Base-by-base conservation (phyloP, 208 protist genomes). In the Wallacemonas collosoma region DNA sequence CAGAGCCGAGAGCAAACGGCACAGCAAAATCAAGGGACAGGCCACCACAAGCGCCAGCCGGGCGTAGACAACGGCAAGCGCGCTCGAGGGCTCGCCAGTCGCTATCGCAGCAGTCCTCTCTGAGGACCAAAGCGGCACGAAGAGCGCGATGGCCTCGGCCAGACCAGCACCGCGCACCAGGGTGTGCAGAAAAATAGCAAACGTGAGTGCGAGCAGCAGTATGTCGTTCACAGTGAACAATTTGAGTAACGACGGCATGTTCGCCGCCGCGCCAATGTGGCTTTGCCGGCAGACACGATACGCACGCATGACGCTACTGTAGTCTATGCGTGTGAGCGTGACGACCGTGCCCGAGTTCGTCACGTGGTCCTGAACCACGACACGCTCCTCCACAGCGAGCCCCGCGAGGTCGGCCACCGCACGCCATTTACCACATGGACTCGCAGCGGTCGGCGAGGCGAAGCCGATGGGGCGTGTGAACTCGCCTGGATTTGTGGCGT, bases 251-350 rank as follows among this genome's bases (percentile, higher is more conserved):
- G 76, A 75, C 43, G 57, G 68, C 3, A 66, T 61, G 44, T 26
- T 43, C 9, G 50, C 48, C 40, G 57, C 50, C 11, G 65, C 41
- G 2, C 50, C 53, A 39, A 60, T 2, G 53, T 67, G 64, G n/a
- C 50, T 67, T 64, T 84, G 77, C 5, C 85, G 76, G 40, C 76
- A 85, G 43, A 95, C 77, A 3, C 85, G 78, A 50, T 95, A 95
- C 7, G 73, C 82, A 0, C 91, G 86, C 76, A 95, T 85, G n/a
- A 77, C 81, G 38, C 90, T 82, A 70, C 88, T 89, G 78, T 93
- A 90, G 68, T 90, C 83, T 12, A 85, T 72, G 51, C 81, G 79
- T 69, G 83, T 82, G 44, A 95, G 70, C 70, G 82, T 72, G 12
- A 95, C 81, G 35, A 93, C 65, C 0, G 81, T 72, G 8, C 84